Evolutionary conservation across 2,329 filamentous ascomycete species (phyloP), one percentile per base, ranked within the genome.

Genomic region (Chalaropsis thielavioides): DNA sequence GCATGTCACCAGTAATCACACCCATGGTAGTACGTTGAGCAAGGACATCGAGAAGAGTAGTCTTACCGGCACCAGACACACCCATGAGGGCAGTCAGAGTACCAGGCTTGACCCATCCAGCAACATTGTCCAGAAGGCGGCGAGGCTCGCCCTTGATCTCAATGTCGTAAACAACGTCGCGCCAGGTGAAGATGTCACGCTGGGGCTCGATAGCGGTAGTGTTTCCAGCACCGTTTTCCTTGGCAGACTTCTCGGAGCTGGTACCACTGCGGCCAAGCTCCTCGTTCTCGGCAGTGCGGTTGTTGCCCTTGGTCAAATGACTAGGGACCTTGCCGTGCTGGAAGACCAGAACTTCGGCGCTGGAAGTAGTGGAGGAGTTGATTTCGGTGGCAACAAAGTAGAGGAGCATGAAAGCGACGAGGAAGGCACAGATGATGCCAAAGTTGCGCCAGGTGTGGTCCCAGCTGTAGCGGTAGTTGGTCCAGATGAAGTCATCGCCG

Each of bases 71-170:
- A 31, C 76, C 76, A 24, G 71, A 83, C 0, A 85, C 83, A 49
- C 86, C 83, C 83, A 86, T 86, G 5, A 95, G 78, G 1, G 90
- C 90, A 2, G 90, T 95, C 41, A 95, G 76, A 0, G 89, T 95
- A 38, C 91, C 91, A 0, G 91, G 91, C 73, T 92, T 92, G 65
- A 96, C 89, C 88, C 89, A 95, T 5, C 91, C 91, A 69, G 89
- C 84, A 1, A 95, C 88, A 65, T 91, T 78, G 69, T 95, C 86
- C 63, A 96, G 75, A 67, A 96, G 72, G 19, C 87, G 81, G n/a
- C 89, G 82, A 0, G 79, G 76, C 68, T 89, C 82, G 0, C 79
- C 80, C 75, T 94, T 94, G 75, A 95, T 88, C 69, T 87, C 81
- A 68, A 84, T 81, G 22, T 84, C 79, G 65, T 82, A 95, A 68